Conservation (phyloP, 345 rosid genomes). For the Citrus hindsii region DNA sequence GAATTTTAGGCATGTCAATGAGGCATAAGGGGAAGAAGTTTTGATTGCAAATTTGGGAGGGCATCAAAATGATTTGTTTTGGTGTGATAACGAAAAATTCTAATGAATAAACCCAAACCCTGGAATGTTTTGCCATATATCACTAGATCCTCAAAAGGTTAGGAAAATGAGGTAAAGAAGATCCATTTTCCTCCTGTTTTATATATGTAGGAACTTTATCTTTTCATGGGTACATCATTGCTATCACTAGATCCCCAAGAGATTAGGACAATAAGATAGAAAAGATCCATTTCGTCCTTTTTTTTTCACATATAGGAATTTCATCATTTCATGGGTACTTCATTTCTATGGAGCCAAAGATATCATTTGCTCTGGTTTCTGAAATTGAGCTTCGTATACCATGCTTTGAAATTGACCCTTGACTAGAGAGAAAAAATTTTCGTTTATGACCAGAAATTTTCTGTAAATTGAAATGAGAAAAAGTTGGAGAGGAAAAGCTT, state of each 20-base stretch:
- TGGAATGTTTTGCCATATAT: background rate
- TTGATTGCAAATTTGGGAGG: background rate
- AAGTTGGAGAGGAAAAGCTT: background rate
- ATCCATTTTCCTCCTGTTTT: background rate
- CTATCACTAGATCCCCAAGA: background rate
- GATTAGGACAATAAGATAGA: background rate
- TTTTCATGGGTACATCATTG: background rate
- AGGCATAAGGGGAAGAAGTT: background rate
- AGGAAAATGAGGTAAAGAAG: background rate
- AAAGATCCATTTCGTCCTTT: background rate
- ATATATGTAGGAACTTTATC: background rate
- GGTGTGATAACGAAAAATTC: background rate
- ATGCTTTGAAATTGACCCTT: background rate
- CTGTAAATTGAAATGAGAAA: background rate
- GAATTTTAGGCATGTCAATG: background rate
- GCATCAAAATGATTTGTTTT: background rate
- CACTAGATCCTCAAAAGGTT: background rate
- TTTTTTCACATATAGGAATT: too few species aligned
- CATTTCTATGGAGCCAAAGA: too few species aligned
- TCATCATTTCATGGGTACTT: too few species aligned
- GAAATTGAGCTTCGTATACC: background rate
- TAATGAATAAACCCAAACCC: background rate
- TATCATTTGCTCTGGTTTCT: background rate
- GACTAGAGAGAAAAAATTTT: background rate
- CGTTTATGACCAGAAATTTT: background rate